A percentile compares a stretch with the other conserved stretches of the same genome.
These are phyloP conservation scores for Besnoitia besnoiti DNA, from an alignment of 169 alveolate genomes.

Conservation along the genomic window DNA sequence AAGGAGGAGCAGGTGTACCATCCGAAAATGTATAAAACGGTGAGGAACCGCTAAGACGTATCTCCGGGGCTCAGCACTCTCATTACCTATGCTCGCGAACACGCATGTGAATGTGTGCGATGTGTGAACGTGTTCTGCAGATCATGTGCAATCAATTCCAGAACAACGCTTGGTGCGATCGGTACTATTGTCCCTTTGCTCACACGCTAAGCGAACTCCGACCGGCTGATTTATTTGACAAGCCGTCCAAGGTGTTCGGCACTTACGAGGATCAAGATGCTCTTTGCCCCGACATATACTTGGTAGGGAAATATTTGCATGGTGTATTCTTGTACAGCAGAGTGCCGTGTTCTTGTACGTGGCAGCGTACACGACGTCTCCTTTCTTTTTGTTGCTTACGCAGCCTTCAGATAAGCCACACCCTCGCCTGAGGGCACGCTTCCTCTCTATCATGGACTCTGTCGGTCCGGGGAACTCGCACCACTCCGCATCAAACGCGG, in stretches of 20 bases:
- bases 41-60: neutral
- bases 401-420: slow-evolving; percentile 62
- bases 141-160: slow-evolving; percentile 53
- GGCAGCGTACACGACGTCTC: neutral
- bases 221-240: slow-evolving; percentile 18
- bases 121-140: slow-evolving; percentile 20
- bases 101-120: no score
- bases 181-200: slow-evolving; percentile 58
- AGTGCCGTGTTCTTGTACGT: neutral
- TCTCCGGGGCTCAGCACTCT: neutral
- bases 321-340: neutral
- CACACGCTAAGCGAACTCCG: slow-evolving; percentile 34
- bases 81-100: no score
- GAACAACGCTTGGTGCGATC: slow-evolving; percentile 50
- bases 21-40: slow-evolving; percentile 54
- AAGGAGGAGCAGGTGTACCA: slow-evolving; percentile 62
- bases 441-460: slow-evolving; percentile 52
- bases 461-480: slow-evolving; percentile 36
- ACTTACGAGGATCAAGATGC: slow-evolving; percentile 37
- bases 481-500: neutral
- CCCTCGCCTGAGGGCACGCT: slow-evolving; percentile 58
- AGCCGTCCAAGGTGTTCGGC: neutral
- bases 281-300: slow-evolving; percentile 54
- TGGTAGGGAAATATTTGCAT: slow-evolving; percentile 17
- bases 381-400: neutral